These are phyloP conservation scores for Tympanopsis confertula DNA, from an alignment of 2,329 filamentous ascomycete genomes.

Conservation along the genomic window DNA sequence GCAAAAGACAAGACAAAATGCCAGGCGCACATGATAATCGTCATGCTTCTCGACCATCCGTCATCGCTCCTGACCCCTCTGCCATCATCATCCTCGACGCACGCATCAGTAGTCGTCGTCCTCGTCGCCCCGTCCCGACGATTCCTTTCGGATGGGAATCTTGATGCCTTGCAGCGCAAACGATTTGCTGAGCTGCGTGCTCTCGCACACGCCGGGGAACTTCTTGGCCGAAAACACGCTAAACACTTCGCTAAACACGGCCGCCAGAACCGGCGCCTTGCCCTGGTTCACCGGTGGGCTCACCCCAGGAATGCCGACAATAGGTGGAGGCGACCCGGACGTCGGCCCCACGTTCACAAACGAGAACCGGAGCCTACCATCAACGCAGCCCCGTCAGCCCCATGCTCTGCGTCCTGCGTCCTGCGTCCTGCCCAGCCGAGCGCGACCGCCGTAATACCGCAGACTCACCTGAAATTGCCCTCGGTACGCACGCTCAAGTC, in stretches of 20 bases:
- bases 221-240: slow-evolving; percentile 96
- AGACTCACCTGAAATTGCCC: slow-evolving; percentile 68
- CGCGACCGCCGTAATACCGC: not conserved
- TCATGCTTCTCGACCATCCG: no score
- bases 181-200: slow-evolving; percentile 77
- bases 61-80: no score
- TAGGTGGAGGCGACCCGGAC: slow-evolving; percentile 21
- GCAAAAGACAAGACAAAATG: no score
- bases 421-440: no score
- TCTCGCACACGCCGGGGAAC: slow-evolving; percentile 94
- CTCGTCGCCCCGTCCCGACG: slow-evolving; percentile 35
- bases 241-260: slow-evolving; percentile 78
- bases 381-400: not conserved
- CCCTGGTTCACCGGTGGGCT: slow-evolving; percentile 53
- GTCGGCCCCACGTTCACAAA: slow-evolving; percentile 73
- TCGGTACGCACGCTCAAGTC: slow-evolving; percentile 91
- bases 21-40: no score
- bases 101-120: slow-evolving; percentile 34
- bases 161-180: slow-evolving; percentile 93
- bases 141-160: slow-evolving; percentile 86
- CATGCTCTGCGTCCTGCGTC: no score
- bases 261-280: slow-evolving; percentile 71
- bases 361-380: slow-evolving; percentile 45
- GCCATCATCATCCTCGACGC: no score
- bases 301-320: no score